phyloP scores from a whole-genome alignment of 768 basidiomycete genomes.

The Strobilomyces confusus region DNA sequence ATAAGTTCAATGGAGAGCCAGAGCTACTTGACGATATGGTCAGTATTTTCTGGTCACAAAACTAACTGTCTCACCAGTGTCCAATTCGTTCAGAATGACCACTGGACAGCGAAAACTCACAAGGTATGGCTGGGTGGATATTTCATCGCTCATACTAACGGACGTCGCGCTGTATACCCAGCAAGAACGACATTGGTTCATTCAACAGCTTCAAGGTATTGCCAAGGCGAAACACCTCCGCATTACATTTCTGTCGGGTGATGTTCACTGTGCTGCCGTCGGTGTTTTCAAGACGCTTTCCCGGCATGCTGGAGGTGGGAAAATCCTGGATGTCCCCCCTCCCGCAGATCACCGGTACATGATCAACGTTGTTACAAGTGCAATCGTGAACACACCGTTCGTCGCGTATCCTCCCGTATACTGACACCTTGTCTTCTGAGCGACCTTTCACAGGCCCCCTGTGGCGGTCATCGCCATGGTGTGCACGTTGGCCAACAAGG shows the following conservation, averaged over 20 bases:
- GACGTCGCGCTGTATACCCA: constrained; percentile 28
- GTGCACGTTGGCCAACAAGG: constrained; percentile 71
- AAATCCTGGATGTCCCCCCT: constrained; percentile 38
- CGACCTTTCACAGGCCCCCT: constrained; percentile 45
- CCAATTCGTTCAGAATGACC: constrained; percentile 76
- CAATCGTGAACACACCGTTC: constrained; percentile 95
- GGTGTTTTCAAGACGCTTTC: constrained; percentile 70
- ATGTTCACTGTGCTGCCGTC: constrained; percentile 90
- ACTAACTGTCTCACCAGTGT: constrained; percentile 23
- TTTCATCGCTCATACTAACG: not conserved
- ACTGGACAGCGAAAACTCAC: constrained; percentile 82
- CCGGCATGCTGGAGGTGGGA: constrained; percentile 32
- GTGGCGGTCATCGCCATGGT: constrained; percentile 74
- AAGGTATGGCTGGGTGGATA: constrained; percentile 44
- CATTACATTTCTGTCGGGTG: constrained; percentile 85
- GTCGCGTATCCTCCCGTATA: constrained; percentile 24
- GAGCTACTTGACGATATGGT: constrained; percentile 93
- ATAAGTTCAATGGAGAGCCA: constrained; percentile 89
- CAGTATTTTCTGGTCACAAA: constrained; percentile 16
- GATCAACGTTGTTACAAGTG: constrained; percentile 85
- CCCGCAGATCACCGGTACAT: constrained; percentile 78
- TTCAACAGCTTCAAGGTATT: constrained; percentile 73
- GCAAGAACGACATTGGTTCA: constrained; percentile 88
- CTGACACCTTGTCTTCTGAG: not conserved
- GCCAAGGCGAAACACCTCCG: constrained; percentile 61